Evolutionary conservation across 2,329 filamentous ascomycete genomes (phyloP).

Genomic region (Orbilia oligospora): DNA sequence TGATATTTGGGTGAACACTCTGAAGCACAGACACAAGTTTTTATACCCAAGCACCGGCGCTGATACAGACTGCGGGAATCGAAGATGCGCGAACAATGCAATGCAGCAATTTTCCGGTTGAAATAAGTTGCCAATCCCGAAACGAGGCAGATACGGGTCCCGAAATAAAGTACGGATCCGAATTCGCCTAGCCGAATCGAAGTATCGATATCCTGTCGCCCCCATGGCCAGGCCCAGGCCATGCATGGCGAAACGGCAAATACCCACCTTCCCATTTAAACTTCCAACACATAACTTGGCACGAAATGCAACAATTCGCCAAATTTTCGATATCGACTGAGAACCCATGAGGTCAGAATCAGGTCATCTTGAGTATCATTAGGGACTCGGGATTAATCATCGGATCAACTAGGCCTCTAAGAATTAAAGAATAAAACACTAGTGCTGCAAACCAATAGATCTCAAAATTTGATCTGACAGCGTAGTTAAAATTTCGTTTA

Average conservation of each 20-base stretch:
- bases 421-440: no score
- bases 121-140: conserved; percentile 10
- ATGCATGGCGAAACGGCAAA: conserved; percentile 26
- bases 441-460: no score
- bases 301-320: conserved; percentile 39
- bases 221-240: background rate
- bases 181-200: conserved; percentile 48
- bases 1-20: background rate
- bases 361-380: background rate
- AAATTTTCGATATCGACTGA: background rate
- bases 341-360: conserved; percentile 25
- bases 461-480: no score
- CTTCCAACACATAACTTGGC: conserved; percentile 23
- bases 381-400: conserved; percentile 4
- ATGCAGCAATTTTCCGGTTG: background rate
- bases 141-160: conserved; percentile 10
- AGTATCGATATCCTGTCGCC: background rate
- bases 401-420: background rate
- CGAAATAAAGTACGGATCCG: conserved; percentile 50
- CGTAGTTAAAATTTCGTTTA: no score
- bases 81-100: background rate
- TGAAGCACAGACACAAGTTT: background rate
- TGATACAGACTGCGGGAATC: background rate
- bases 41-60: background rate
- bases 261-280: conserved; percentile 24